Evolutionary conservation across 2,329 filamentous ascomycete species (phyloP).

Genomic region (Lecanosticta acicola): DNA sequence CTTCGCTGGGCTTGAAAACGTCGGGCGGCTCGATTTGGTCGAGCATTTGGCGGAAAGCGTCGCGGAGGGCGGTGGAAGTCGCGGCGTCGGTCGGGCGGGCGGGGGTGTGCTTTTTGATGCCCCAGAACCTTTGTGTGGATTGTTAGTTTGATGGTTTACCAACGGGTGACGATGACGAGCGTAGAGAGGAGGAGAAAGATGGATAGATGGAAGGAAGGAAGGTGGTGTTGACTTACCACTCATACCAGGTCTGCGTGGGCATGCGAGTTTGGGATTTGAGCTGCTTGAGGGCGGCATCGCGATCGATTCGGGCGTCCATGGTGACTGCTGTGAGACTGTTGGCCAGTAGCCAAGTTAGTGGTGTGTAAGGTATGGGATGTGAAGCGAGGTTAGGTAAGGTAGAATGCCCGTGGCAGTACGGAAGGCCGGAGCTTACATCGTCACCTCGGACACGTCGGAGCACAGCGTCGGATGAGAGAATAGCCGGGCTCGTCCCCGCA

Average conservation of each 20-base stretch:
- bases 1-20: constrained; percentile 48
- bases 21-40: constrained; percentile 38
- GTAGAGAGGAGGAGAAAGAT: no score
- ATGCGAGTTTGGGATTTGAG: constrained; percentile 16
- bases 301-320: constrained; percentile 22
- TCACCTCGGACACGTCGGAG: neutral
- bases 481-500: neutral
- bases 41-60: constrained; percentile 25
- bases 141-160: constrained; percentile 3
- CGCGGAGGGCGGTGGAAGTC: constrained; percentile 22
- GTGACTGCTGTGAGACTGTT: constrained; percentile 3
- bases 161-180: neutral
- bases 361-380: no score
- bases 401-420: neutral
- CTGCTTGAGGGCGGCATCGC: constrained; percentile 17
- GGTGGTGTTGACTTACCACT: constrained; percentile 17
- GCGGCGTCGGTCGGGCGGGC: constrained; percentile 24
- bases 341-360: neutral
- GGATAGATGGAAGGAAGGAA: no score
- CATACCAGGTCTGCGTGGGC: constrained; percentile 20
- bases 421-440: neutral
- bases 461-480: neutral
- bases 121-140: neutral
- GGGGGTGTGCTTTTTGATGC: constrained; percentile 14
- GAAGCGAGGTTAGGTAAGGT: no score